Evolutionary conservation across 2,329 filamentous ascomycete genomes (phyloP).

Genomic region (Pyricularia sp.): DNA sequence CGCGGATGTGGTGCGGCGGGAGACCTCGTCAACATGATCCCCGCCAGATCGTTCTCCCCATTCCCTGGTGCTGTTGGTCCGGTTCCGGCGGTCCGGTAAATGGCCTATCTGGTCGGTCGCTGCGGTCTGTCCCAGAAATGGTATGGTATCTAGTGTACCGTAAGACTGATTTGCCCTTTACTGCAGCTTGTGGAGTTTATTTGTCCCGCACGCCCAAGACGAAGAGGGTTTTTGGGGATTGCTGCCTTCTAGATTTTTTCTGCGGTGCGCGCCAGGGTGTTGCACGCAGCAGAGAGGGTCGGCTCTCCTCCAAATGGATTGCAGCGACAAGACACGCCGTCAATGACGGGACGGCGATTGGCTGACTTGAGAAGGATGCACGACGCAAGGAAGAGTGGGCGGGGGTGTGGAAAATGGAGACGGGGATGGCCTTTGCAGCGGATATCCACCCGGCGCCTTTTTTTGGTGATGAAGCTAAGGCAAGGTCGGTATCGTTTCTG

Average conservation of each 20-base stretch:
- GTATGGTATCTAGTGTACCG: background rate
- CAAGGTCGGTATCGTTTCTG: background rate
- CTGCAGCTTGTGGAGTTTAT: background rate
- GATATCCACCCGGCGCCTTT: background rate
- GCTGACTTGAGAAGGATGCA: background rate
- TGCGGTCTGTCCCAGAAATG: background rate
- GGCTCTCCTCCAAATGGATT: background rate
- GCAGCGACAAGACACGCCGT: background rate
- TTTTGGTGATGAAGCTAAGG: background rate
- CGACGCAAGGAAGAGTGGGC: background rate
- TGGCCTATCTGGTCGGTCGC: background rate
- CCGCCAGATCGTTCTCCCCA: constrained; percentile 28
- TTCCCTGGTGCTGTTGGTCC: constrained; percentile 16
- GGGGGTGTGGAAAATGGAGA: background rate
- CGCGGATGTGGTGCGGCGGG: constrained; percentile 32
- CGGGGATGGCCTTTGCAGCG: background rate
- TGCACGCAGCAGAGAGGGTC: background rate
- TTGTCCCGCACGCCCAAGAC: background rate
- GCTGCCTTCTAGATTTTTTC: background rate
- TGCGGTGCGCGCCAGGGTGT: background rate
- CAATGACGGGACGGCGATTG: background rate
- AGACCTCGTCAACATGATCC: constrained; percentile 52
- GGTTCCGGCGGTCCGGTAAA: constrained; percentile 10
- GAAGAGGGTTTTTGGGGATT: background rate
- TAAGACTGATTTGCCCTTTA: background rate